Conservation (phyloP, 2,329 filamentous ascomycete species). For the Aspergillus tubingensis region DNA sequence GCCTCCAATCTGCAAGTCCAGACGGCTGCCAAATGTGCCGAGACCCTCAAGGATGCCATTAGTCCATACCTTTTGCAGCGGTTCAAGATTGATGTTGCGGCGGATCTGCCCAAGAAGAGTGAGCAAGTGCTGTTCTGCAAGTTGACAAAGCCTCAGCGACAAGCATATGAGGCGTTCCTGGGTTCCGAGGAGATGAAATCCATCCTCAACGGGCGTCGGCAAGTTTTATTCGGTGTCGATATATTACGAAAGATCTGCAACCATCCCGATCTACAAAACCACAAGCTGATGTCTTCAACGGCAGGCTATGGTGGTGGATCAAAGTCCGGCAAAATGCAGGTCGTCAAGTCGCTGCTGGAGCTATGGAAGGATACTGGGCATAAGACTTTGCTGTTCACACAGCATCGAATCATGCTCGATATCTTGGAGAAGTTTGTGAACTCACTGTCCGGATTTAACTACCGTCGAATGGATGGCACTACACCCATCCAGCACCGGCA, state of each 20-base stretch:
- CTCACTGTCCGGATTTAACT: slow-evolving; percentile 69
- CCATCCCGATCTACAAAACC: slow-evolving; percentile 84
- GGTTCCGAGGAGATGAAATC: slow-evolving; percentile 81
- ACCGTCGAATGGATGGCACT: slow-evolving; percentile 88
- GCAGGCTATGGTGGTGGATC: slow-evolving; percentile 71
- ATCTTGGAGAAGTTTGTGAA: slow-evolving; percentile 83
- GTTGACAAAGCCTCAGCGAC: slow-evolving; percentile 74
- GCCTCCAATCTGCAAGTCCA: slow-evolving; percentile 92
- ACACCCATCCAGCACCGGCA: slow-evolving; percentile 90
- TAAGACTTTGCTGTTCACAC: slow-evolving; percentile 89
- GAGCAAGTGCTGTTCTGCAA: slow-evolving; percentile 97
- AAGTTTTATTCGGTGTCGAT: slow-evolving; percentile 87
- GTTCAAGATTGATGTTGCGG: slow-evolving; percentile 89
- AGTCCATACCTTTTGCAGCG: slow-evolving; percentile 90
- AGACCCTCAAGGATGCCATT: slow-evolving; percentile 90
- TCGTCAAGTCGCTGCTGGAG: slow-evolving; percentile 81
- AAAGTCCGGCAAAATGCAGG: slow-evolving; percentile 94
- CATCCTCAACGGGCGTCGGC: slow-evolving; percentile 72
- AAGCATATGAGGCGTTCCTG: slow-evolving; percentile 79
- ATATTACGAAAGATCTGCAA: slow-evolving; percentile 96
- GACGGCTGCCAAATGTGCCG: slow-evolving; percentile 90
- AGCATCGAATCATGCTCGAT: slow-evolving; percentile 92
- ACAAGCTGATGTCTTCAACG: slow-evolving; percentile 59
- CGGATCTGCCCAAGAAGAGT: slow-evolving; percentile 91
- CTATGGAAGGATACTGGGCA: slow-evolving; percentile 92